A percentile compares a stretch with the other conserved stretches of the same genome.
Evolutionary conservation across 2,329 filamentous ascomycete species (phyloP).

Genomic region (Penicillium griseofulvum): DNA sequence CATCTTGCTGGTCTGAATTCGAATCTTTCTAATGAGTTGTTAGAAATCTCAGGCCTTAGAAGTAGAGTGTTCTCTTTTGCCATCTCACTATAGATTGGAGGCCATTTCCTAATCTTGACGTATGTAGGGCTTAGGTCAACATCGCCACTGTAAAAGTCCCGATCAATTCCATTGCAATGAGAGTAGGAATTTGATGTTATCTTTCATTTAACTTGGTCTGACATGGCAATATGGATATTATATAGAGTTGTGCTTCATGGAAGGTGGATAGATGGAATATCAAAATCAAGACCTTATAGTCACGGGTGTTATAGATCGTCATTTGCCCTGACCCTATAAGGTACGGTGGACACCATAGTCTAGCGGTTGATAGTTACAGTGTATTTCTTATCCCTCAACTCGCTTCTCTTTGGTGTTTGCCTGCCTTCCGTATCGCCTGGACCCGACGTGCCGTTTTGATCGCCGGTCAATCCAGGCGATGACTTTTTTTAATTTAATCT

Average conservation of each 20-base stretch:
- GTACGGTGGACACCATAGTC: neutral
- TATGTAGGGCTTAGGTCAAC: conserved; percentile 19
- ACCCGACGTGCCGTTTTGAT: neutral
- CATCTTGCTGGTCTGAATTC: neutral
- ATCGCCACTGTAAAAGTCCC: conserved; percentile 10
- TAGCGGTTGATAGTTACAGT: neutral
- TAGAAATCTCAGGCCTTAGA: neutral
- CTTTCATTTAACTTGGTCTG: neutral
- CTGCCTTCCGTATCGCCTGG: neutral
- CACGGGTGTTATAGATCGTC: neutral
- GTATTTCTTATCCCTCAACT: neutral
- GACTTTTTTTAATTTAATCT: neutral
- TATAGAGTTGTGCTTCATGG: neutral
- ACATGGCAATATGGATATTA: neutral
- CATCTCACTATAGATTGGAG: conserved; percentile 7
- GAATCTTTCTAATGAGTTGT: neutral
- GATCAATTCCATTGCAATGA: conserved; percentile 5
- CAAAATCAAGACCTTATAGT: neutral
- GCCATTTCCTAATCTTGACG: conserved; percentile 23
- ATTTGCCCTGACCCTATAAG: neutral
- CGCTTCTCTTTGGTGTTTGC: neutral
- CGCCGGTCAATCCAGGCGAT: neutral
- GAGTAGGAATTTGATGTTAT: neutral
- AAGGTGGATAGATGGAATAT: neutral
- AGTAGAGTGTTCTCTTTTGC: neutral